These are phyloP conservation scores for Phytomonas sp. DNA, from an alignment of 208 protist species.

Conservation along the genomic window DNA sequence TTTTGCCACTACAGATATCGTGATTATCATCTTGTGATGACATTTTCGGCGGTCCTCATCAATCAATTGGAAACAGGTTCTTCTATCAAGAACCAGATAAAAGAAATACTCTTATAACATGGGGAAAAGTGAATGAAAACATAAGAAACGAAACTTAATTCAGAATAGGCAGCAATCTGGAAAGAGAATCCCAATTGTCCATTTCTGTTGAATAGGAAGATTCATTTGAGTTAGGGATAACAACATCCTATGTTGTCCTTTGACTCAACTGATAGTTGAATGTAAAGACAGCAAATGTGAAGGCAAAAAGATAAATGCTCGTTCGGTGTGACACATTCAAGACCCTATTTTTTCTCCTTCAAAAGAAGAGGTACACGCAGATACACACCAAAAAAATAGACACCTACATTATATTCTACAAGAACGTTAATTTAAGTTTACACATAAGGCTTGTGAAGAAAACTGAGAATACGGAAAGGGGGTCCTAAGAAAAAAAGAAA, in stretches of 20 bases:
- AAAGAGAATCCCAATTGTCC: neutral
- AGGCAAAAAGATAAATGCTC: neutral
- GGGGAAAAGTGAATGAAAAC: neutral
- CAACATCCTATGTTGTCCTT: neutral
- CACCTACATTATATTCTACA: neutral
- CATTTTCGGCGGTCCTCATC: neutral
- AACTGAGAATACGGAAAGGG: neutral
- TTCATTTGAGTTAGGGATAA: neutral
- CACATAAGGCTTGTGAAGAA: neutral
- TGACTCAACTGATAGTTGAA: neutral
- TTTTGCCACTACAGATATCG: neutral
- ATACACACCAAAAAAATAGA: neutral
- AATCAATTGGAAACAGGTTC: neutral
- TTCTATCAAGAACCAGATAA: neutral
- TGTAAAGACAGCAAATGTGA: neutral
- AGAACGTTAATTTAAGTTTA: neutral
- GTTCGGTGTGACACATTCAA: neutral
- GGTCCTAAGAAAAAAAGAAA: neutral
- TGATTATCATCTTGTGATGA: neutral
- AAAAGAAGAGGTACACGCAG: neutral
- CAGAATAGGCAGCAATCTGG: neutral
- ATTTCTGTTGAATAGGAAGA: neutral
- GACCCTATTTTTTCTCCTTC: neutral
- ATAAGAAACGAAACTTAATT: neutral
- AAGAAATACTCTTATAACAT: neutral